Base-by-base conservation (phyloP, 2,329 filamentous ascomycete genomes). In the Verticillium klebahnii region DNA sequence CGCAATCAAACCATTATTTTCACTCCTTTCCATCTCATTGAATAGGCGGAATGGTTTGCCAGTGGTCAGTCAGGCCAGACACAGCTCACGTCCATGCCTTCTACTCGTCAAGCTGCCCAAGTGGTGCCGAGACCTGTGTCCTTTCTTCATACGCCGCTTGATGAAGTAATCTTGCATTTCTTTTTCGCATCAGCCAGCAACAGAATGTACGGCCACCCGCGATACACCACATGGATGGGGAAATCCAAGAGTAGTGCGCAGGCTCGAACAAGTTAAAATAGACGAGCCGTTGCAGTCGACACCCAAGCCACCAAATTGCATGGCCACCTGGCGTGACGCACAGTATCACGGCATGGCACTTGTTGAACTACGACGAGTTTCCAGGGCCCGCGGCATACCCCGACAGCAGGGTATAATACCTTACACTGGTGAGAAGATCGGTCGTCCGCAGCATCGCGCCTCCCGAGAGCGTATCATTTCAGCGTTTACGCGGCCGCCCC, bases 361-460 rank as follows among this genome's bases (percentile, higher is more conserved):
- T 29, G 25, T 56, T 32, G 23, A 25, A 11, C 52, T 56, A 11
- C 25, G 14, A n/a, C 50, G 3, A 11, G 34, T 54, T 5, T 23
- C 25, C 52, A 15, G 11, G 52, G 52, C 52, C 19, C 37, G 17
- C 14, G 17, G 36, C 5, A 37, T 15, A 40, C 14, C 6, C 17
- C 6, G 5, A 15, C 15, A 32, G 19, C 15, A 14, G 17, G 52
- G 52, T 5, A 56, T 12, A 56, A n/a, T 40, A 2, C 6, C 17
- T 7, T n/a, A 2, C 5, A 7, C 29, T 7, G 17, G 5, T 7
- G 15, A 7, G 6, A 45, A 56, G 57, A 56, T 45, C 62, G 62
- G 62, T 37, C 23, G 32, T 60, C 58, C 55, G 62, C 62, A 64
- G 62, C 23, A 64, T 63, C 61, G 36, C 62, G 56, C 61, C 56